Percentiles rank a stretch among this genome's conserved stretches.
These are phyloP conservation scores for Phytopythium delawarense DNA, from an alignment of 352 stramenopile species.

Conservation along the genomic window DNA sequence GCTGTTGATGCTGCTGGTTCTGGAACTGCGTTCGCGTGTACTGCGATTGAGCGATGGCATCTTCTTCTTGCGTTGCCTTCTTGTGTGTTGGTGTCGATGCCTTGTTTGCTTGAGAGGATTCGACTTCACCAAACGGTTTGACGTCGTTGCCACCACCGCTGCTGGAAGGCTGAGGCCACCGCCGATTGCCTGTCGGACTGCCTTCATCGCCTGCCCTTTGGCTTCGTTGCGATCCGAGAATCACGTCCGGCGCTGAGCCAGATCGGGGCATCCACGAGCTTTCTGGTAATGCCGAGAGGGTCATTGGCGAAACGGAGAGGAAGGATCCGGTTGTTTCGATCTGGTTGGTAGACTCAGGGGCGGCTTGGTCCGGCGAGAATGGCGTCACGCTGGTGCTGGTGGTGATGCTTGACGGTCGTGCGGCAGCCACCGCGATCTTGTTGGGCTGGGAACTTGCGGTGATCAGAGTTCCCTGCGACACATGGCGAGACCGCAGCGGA, in stretches of 20 bases:
- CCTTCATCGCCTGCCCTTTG: background rate
- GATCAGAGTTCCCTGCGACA: slow-evolving; percentile 1
- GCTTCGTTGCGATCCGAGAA: background rate
- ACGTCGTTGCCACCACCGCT: background rate
- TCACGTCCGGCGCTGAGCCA: background rate
- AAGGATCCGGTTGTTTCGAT: background rate
- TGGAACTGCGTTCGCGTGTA: slow-evolving; percentile 2
- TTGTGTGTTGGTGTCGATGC: background rate
- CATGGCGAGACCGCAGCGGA: slow-evolving; percentile 7
- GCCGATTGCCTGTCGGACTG: background rate
- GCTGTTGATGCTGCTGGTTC: background rate
- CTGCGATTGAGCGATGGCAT: background rate
- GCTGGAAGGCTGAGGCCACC: background rate
- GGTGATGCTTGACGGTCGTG: background rate
- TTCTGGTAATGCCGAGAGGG: background rate
- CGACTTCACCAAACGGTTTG: background rate
- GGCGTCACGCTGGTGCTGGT: slow-evolving; percentile 1
- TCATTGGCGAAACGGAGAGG: background rate
- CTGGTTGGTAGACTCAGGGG: background rate
- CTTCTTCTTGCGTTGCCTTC: background rate
- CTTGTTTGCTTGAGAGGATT: background rate
- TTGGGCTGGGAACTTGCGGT: background rate
- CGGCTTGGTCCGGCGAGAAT: background rate
- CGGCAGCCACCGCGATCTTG: slow-evolving; percentile 7
- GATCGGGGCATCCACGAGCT: background rate